These are phyloP conservation scores for Rutstroemia sp. DNA, from an alignment of 2,329 filamentous ascomycete species.

Conservation along the genomic window DNA sequence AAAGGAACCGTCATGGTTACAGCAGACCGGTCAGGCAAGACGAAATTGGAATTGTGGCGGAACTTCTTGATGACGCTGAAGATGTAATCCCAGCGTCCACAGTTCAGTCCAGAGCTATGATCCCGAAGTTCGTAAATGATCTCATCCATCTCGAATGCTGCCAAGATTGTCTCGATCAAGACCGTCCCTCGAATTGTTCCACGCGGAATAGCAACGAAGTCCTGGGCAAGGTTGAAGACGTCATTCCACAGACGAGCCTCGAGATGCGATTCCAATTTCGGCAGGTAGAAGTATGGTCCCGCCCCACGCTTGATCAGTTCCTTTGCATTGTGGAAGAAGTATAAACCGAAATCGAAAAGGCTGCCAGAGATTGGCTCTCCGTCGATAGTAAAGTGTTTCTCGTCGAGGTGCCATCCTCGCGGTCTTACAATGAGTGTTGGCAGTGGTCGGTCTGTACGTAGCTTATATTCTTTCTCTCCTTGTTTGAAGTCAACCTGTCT, in stretches of 20 bases:
- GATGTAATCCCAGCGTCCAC: conserved; percentile 99
- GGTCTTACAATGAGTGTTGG: conserved; percentile 92
- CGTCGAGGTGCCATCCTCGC: conserved; percentile 94
- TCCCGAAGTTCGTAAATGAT: conserved; percentile 99
- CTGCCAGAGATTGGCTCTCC: conserved; percentile 88
- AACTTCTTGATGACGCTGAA: conserved; percentile 99
- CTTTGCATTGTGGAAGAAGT: conserved; percentile 97
- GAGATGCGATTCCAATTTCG: conserved; percentile 96
- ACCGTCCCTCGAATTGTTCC: conserved; percentile 94
- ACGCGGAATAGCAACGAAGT: conserved; percentile 80
- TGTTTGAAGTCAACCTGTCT: conserved; percentile 94
- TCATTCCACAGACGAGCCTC: conserved; percentile 98
- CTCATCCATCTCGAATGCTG: conserved; percentile 99
- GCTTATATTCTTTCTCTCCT: conserved; percentile 93
- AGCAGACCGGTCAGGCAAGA: conserved; percentile 81
- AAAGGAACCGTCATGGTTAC: conserved; percentile 99
- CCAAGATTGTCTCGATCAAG: conserved; percentile 94
- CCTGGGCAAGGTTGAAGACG: conserved; percentile 90
- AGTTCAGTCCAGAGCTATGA: conserved; percentile 94
- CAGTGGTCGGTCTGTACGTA: conserved; percentile 78
- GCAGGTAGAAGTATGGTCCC: conserved; percentile 96
- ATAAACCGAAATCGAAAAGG: conserved; percentile 95
- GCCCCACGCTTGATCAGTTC: conserved; percentile 77
- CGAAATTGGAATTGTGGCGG: conserved; percentile 87
- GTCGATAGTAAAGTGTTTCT: conserved; percentile 96